These are phyloP conservation scores for Peronospora destructor DNA, from an alignment of 352 stramenopile genomes.

Conservation along the genomic window DNA sequence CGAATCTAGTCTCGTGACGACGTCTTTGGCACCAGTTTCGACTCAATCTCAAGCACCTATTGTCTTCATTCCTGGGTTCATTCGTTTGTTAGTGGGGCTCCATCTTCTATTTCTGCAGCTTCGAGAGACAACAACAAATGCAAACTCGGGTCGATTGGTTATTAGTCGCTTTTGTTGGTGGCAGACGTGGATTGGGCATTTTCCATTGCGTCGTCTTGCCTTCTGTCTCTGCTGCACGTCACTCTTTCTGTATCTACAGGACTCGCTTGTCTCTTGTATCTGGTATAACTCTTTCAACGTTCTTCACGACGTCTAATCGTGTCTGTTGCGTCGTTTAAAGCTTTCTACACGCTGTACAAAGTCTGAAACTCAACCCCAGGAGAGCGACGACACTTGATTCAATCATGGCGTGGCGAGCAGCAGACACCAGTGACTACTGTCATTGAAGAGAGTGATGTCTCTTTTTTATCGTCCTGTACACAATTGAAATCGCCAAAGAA, in stretches of 20 bases:
- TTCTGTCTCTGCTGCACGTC: neutral
- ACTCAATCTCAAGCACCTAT: too few relatives aligned
- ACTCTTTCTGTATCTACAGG: slow-evolving; percentile 1
- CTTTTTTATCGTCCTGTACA: slow-evolving; percentile 15
- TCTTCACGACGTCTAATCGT: neutral
- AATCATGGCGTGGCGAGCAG: slow-evolving; percentile 23
- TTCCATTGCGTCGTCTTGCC: slow-evolving; percentile 10
- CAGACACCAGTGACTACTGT: slow-evolving; percentile 7
- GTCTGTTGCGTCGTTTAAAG: slow-evolving; percentile 1
- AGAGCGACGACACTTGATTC: slow-evolving; percentile 11
- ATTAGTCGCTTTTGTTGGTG: too few relatives aligned
- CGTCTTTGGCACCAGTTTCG: too few relatives aligned
- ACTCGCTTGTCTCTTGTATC: neutral
- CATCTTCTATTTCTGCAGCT: too few relatives aligned
- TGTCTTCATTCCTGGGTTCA: too few relatives aligned
- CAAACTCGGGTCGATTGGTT: too few relatives aligned
- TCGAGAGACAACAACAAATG: too few relatives aligned
- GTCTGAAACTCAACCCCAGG: neutral
- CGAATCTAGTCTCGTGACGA: too few relatives aligned
- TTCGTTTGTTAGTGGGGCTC: too few relatives aligned
- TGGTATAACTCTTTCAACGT: neutral
- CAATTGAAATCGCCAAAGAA: too few relatives aligned
- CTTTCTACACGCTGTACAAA: slow-evolving; percentile 1
- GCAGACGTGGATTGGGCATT: slow-evolving; percentile 10
- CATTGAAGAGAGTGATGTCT: slow-evolving; percentile 8